Evolutionary conservation across 768 basidiomycete genomes (phyloP).

Genomic region (Suillus placidus): DNA sequence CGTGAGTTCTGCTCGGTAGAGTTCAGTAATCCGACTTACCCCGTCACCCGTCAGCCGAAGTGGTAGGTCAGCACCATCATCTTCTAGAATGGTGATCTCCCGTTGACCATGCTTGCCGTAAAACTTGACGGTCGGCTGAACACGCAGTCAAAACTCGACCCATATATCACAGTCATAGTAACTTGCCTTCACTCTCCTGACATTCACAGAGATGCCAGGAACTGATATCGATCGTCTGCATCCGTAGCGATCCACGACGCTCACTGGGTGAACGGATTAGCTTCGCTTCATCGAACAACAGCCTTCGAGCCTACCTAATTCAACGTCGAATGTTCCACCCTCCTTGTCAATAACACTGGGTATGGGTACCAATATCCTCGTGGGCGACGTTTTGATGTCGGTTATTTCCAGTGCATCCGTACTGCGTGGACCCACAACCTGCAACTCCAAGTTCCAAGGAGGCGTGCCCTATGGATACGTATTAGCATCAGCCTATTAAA

Average conservation of each 20-base stretch:
- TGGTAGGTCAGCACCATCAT: constrained; percentile 72
- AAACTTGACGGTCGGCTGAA: constrained; percentile 84
- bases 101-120: constrained; percentile 67
- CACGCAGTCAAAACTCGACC: neutral
- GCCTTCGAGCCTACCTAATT: constrained; percentile 54
- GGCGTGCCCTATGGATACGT: constrained; percentile 66
- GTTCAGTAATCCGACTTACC: constrained; percentile 47
- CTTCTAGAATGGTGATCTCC: constrained; percentile 68
- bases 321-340: constrained; percentile 80
- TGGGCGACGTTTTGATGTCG: constrained; percentile 56
- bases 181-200: constrained; percentile 73
- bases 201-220: constrained; percentile 82
- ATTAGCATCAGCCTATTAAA: constrained; percentile 6
- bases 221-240: constrained; percentile 78
- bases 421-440: constrained; percentile 72
- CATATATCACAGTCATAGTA: constrained; percentile 18
- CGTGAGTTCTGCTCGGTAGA: neutral
- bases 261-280: constrained; percentile 50
- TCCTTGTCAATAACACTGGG: constrained; percentile 65
- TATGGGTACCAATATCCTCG: constrained; percentile 65
- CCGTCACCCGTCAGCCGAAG: constrained; percentile 89
- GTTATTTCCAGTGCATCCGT: constrained; percentile 60
- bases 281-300: constrained; percentile 5
- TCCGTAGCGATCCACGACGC: constrained; percentile 85
- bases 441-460: constrained; percentile 87